Base-by-base conservation (phyloP, 2,329 filamentous ascomycete genomes). In the Fusarium solani-melongenae region DNA sequence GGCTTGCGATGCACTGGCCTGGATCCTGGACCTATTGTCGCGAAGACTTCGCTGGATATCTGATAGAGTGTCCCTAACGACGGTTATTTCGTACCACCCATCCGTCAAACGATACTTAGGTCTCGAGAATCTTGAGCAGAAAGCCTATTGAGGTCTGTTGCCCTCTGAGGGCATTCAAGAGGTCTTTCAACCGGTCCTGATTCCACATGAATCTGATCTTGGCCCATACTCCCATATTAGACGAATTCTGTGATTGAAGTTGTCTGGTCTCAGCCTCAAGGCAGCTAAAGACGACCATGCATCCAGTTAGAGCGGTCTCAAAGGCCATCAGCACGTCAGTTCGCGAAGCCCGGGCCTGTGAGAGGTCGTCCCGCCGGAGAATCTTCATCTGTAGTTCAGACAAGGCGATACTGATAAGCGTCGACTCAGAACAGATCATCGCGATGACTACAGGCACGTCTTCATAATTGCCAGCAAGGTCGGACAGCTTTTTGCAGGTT, bases 141-240 rank as follows among this genome's bases (percentile, higher is more conserved):
- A 69, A 63, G 2, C 14, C 22, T 0, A 69, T 67, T 0, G 49
- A 44, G 2, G 39, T 41, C 9, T 69, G 64, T 1, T 67, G 66
- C 0, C 15, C 65, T 3, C 67, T 34, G 0, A 70, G 55, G 0
- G 53, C 36, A 0, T 6, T 17, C 0, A 64, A 2, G 0, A 70
- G 59, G 0, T 70, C 59, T 0, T 60, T 70, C 0, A 70, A 4
- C 0, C 67, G 55, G 5, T 64, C 65, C 1, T 69, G 59, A 11
- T 69, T 69, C 59, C 60, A 70, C 4, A 69, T 41, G 2, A 69
- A 69, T n/a, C 31, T 64, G 2, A 70, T 17, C 15, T 56, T 70
- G 0, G 55, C 38, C 65, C 65, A 69, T 0, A 65, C n/a, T 0
- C 65, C 59, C 51, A 33, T 55, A 7, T 8, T 34, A 34, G 8